Conservation (phyloP, 768 basidiomycete species). For the Hirschioporus abietinus region DNA sequence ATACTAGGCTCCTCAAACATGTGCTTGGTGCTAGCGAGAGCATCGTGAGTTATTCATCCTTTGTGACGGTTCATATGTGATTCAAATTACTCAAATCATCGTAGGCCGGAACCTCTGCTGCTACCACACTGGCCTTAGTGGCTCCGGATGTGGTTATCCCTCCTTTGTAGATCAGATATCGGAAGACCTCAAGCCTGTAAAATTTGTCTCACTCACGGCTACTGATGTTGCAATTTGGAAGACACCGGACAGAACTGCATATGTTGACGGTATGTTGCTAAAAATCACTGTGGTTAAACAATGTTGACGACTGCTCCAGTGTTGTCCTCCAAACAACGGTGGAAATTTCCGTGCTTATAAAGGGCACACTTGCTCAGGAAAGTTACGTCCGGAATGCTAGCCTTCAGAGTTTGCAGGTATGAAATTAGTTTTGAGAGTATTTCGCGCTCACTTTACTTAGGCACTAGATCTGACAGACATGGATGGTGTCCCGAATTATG, state of each 20-base stretch:
- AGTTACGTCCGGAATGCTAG: constrained; percentile 83
- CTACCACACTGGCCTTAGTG: constrained; percentile 77
- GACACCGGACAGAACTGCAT: constrained; percentile 78
- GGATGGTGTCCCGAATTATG: constrained; percentile 90
- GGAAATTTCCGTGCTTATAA: constrained; percentile 64
- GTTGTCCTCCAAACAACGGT: constrained; percentile 53
- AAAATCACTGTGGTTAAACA: constrained; percentile 1
- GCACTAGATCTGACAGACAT: constrained; percentile 92
- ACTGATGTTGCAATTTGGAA: constrained; percentile 80
- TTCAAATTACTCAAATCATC: constrained; percentile 20
- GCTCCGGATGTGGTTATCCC: constrained; percentile 65
- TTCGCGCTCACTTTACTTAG: constrained; percentile 32
- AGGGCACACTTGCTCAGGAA: constrained; percentile 79
- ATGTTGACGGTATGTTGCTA: constrained; percentile 60
- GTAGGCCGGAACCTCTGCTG: constrained; percentile 68
- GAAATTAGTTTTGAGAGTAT: neutral
- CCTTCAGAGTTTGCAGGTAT: constrained; percentile 84
- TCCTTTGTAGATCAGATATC: constrained; percentile 60
- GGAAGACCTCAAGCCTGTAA: constrained; percentile 51
- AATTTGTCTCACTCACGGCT: constrained; percentile 60
- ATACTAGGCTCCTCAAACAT: constrained; percentile 44
- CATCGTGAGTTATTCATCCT: constrained; percentile 7
- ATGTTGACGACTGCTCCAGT: constrained; percentile 4
- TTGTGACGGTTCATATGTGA: constrained; percentile 17
- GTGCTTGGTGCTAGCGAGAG: constrained; percentile 36